Evolutionary conservation across 2,329 filamentous ascomycete species (phyloP).

Genomic region (Pestalotiopsis sp.): DNA sequence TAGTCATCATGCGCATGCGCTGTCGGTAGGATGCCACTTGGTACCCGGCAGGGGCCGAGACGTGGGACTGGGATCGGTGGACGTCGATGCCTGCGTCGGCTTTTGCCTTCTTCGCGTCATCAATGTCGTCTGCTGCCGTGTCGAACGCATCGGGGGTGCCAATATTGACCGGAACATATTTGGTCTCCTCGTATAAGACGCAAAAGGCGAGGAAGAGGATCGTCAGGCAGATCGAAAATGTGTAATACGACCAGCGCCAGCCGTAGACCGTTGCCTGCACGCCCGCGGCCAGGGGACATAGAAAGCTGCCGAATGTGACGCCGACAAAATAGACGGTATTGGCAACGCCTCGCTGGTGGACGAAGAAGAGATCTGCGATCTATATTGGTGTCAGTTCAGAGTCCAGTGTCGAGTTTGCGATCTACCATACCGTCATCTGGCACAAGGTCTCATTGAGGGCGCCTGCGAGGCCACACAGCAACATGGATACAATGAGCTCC

Average conservation of each 20-base stretch:
- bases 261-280: constrained; percentile 25
- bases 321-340: constrained; percentile 35
- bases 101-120: constrained; percentile 5
- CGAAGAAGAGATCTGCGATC: constrained; percentile 37
- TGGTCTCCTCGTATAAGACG: constrained; percentile 25
- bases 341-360: constrained; percentile 33
- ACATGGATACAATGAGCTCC: constrained; percentile 28
- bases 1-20: not conserved
- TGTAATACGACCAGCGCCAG: constrained; percentile 35
- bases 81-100: too few relatives aligned
- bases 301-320: constrained; percentile 34
- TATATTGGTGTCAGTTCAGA: not conserved
- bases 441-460: constrained; percentile 42
- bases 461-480: constrained; percentile 37
- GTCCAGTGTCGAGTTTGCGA: not conserved
- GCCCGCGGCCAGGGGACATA: constrained; percentile 35
- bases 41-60: too few relatives aligned
- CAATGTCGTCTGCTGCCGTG: not conserved
- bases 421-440: constrained; percentile 37
- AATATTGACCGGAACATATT: constrained; percentile 24
- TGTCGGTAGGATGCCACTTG: not conserved
- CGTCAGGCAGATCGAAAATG: constrained; percentile 20
- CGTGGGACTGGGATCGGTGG: too few relatives aligned
- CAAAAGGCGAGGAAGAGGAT: constrained; percentile 20
- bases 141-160: not conserved